phyloP scores from a whole-genome alignment of 2,329 filamentous ascomycete species.

The Monilinia laxa region DNA sequence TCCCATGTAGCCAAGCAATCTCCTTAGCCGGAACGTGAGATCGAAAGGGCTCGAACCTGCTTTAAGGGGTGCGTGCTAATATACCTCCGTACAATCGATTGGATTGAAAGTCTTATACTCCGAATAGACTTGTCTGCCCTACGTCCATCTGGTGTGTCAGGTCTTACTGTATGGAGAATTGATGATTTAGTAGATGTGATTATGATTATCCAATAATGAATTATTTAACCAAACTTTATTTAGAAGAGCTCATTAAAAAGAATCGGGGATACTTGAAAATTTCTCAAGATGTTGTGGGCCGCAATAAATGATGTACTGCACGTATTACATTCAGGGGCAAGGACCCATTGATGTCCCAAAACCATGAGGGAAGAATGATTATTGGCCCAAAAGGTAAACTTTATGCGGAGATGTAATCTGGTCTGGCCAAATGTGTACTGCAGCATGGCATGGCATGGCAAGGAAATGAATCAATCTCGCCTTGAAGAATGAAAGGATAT shows the following conservation, averaged over 20 bases:
- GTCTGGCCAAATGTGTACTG: conserved; percentile 13
- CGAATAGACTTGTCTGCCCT: not conserved
- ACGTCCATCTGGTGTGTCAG: conserved; percentile 1
- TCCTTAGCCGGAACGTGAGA: not conserved
- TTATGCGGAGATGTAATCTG: conserved; percentile 17
- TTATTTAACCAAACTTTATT: not conserved
- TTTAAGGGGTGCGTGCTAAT: not conserved
- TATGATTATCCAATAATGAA: not conserved
- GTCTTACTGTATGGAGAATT: not conserved
- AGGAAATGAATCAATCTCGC: conserved; percentile 10
- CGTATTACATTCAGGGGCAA: conserved; percentile 18
- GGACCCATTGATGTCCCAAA: conserved; percentile 23
- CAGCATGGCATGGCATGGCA: not conserved
- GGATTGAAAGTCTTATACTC: not conserved
- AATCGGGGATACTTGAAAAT: conserved; percentile 3
- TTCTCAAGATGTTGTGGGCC: not conserved
- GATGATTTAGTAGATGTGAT: not conserved
- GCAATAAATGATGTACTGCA: not conserved
- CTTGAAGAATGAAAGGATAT: not conserved
- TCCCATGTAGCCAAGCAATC: not conserved
- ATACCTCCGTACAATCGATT: not conserved
- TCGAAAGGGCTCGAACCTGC: not conserved
- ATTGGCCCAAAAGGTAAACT: conserved; percentile 16
- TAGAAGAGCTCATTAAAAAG: conserved; percentile 10
- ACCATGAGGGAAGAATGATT: conserved; percentile 12